Evolutionary conservation across 2,329 filamentous ascomycete genomes (phyloP), one percentile per base, ranked within the genome.

Genomic region (Sclerotinia spermophila): DNA sequence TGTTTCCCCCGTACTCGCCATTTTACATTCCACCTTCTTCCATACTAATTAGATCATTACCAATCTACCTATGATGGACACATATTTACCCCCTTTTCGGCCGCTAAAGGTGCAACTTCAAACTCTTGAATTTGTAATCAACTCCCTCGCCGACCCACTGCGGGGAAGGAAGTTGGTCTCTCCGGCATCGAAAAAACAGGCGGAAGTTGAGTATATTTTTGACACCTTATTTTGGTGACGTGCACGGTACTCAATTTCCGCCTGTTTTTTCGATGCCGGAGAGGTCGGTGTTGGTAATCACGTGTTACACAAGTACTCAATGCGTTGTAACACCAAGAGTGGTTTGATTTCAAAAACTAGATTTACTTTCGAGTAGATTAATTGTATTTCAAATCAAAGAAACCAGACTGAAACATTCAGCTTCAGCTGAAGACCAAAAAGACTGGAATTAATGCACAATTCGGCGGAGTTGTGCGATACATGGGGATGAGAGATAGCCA

Each of bases 231-330:
- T n/a, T n/a, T n/a, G n/a, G n/a, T n/a, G n/a, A n/a, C n/a, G n/a
- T n/a, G n/a, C n/a, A n/a, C n/a, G n/a, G n/a, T n/a, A n/a, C n/a
- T n/a, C n/a, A n/a, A n/a, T n/a, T n/a, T n/a, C n/a, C n/a, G n/a
- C n/a, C n/a, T n/a, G n/a, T n/a, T n/a, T n/a, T n/a, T n/a, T n/a
- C n/a, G n/a, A n/a, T n/a, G n/a, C n/a, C n/a, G n/a, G n/a, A n/a
- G n/a, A n/a, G n/a, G 42, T 60, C 38, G 17, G 6, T 53, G n/a
- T 65, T 53, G 45, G 45, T 53, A 65, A 65, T 53, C 62, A 65
- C 45, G 62, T 53, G n/a, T 65, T 65, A 53, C 62, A 66, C 35
- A 38, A 30, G 61, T 13, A 21, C 27, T 45, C n/a, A 21, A 2
- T 61, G 40, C 27, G 27, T 48, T 48, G 45, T 56, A 4, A 56